Base-by-base conservation (phyloP, 257 asterid genomes). In the Solanum etuberosum region DNA sequence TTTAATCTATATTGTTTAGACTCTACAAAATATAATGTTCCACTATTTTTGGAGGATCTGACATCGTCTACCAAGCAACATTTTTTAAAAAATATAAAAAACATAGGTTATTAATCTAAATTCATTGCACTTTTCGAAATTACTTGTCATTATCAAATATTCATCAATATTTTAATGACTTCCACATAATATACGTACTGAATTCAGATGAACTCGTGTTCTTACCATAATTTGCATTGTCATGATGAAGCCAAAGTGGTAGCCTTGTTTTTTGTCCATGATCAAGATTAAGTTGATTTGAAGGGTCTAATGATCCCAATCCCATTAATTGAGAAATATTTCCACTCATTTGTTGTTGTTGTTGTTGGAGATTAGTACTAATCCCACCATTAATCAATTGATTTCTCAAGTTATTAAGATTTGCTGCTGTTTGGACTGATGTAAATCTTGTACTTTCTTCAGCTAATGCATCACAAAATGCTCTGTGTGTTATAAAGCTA, bases 401-500 rank as follows among this genome's bases (percentile, higher is more conserved):
- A 67, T 90, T 96, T 90, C 96, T 89, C 92, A 94, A 94, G 89
- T 76, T 93, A 85, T 71, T 93, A 83, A 95, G 90, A 93, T 93
- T 93, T 43, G 16, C 9, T 13, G 92, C 72, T 1, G 93, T 59
- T 0, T 94, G 92, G 25, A 90, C 76, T 3, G 96, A 86, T 23
- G 92, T 89, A 85, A 94, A 95, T 46, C 98, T 93, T 9, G 95
- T 92, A 88, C 94, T 93, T 63, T 95, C 98, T 89, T 96, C 98
- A 0, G 96, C 98, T 31, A 95, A 88, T 4, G 99, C 98, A 88
- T 96, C 98, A 61, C 99, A 95, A 85, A 96, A 96, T 9, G 99
- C 99, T 86, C 99, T 85, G 43, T 96, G 98, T 25, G 99, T 96
- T 88, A 95, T 93, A 88, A 96, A 96, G 89, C 99, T 96, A 83